Evolutionary conservation across 202 grass and related monocot genomes (phyloP), one percentile per base, ranked within the genome.

Genomic region (Dendrocalamus latiflorus): DNA sequence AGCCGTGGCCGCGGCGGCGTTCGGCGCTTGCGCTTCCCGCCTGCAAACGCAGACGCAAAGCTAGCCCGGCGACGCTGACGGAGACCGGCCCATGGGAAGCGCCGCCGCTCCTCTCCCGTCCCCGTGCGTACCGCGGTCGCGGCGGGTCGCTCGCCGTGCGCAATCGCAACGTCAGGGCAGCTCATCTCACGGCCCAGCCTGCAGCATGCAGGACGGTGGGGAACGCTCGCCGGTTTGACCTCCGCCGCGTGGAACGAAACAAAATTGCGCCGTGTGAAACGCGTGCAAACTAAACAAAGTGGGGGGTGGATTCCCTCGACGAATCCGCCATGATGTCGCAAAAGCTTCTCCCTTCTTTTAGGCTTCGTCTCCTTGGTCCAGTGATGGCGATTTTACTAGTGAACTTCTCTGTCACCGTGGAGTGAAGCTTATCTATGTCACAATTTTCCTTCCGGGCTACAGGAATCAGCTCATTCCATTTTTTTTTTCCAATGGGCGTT

Each of bases 401-500:
- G 70, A 75, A 55, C 70, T 65, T 83, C 59, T 4, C 47, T 53
- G 33, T 74, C 58, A 55, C 70, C 34, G 13, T 13, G 21, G 81
- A 44, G 21, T 2, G 16, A 87, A 25, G 65, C 72, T 83, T 47
- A 77, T 71, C 85, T 34, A n/a, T 61, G 53, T 6, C 54, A 36
- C 42, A 76, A 6, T 61, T 59, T 21, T 4, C 13, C 79, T 21
- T 4, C 18, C 79, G 5, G 30, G 65, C 44, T 21, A 7, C 48
- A 7, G 28, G 41, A 70, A 76, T 84, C 22, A 33, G 47, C 70
- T 50, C 6, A 17, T 34, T 17, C 44, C 34, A 70, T 51, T 60
- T 28, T 7, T 42, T 15, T 4, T 42, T 16, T 4, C 57, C 57
- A 21, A 64, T 34, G 34, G 18, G 8, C 3, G 38, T 10, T 3